Evolutionary conservation across 768 basidiomycete genomes (phyloP).

Genomic region (Tephrocybe sp.): DNA sequence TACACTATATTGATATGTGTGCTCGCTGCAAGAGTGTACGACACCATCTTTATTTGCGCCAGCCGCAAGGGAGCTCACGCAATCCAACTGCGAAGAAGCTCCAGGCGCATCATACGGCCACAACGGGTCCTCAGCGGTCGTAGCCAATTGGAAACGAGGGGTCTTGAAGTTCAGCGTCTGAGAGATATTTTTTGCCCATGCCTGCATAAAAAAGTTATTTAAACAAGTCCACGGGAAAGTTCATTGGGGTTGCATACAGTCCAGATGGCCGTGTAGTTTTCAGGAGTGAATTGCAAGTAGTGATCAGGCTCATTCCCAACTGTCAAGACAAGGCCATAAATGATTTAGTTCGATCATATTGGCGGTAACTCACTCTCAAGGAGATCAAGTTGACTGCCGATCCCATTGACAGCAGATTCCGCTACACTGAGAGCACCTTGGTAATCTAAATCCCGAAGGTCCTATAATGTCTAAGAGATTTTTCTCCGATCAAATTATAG

Average conservation of each 20-base stretch:
- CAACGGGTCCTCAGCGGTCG: constrained; percentile 47
- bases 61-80: constrained; percentile 46
- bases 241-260: constrained; percentile 30
- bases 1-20: constrained; percentile 54
- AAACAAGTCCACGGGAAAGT: background rate
- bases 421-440: constrained; percentile 42
- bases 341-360: background rate
- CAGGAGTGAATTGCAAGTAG: constrained; percentile 40
- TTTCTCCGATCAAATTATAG: background rate
- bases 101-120: constrained; percentile 47
- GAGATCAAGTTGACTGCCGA: constrained; percentile 36
- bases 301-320: constrained; percentile 59
- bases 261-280: constrained; percentile 44
- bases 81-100: constrained; percentile 43
- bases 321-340: constrained; percentile 14
- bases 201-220: constrained; percentile 22
- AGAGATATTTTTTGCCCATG: constrained; percentile 50
- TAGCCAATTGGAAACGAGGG: constrained; percentile 48
- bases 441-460: constrained; percentile 42
- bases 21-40: constrained; percentile 49
- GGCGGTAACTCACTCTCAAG: constrained; percentile 39
- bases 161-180: constrained; percentile 30
- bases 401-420: constrained; percentile 35
- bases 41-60: constrained; percentile 40
- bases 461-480: constrained; percentile 23